phyloP scores from a whole-genome alignment of 1,139 yeast genomes.

The Debaryomyces sp. region DNA sequence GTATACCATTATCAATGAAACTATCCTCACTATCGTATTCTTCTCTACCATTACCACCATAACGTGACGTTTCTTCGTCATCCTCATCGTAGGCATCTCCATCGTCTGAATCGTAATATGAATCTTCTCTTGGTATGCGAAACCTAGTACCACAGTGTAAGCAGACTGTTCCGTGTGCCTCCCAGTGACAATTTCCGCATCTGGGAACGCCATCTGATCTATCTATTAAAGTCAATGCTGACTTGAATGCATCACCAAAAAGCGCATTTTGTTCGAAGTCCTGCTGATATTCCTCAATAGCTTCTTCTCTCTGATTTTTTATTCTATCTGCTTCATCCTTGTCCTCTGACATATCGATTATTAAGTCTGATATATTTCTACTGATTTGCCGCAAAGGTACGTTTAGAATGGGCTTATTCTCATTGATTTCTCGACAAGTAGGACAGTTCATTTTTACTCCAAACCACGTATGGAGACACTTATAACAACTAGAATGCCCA shows the following conservation, averaged over 20 bases:
- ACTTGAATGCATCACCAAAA: conserved; percentile 53
- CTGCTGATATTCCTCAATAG: conserved; percentile 34
- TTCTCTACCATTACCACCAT: conserved; percentile 19
- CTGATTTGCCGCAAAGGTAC: conserved; percentile 44
- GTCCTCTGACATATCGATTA: conserved; percentile 27
- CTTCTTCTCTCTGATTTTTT: conserved; percentile 25
- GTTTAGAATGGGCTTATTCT: conserved; percentile 47
- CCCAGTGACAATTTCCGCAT: conserved; percentile 85
- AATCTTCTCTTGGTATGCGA: conserved; percentile 31
- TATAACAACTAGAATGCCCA: conserved; percentile 51
- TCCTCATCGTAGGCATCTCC: conserved; percentile 30
- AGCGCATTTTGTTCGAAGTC: conserved; percentile 40
- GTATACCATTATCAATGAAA: conserved; percentile 28
- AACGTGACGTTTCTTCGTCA: conserved; percentile 22
- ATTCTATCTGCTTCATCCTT: conserved; percentile 23
- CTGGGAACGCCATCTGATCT: conserved; percentile 78
- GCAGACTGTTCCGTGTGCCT: conserved; percentile 60
- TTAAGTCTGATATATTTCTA: conserved; percentile 29
- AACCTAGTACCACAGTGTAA: conserved; percentile 55
- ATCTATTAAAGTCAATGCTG: conserved; percentile 56
- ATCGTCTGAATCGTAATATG: conserved; percentile 30
- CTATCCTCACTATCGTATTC: conserved; percentile 34
- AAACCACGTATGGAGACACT: conserved; percentile 56
- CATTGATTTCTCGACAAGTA: conserved; percentile 50
- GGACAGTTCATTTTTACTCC: conserved; percentile 55